phyloP scores from a whole-genome alignment of 139 green algal species.

The Chlorella sp. region DNA sequence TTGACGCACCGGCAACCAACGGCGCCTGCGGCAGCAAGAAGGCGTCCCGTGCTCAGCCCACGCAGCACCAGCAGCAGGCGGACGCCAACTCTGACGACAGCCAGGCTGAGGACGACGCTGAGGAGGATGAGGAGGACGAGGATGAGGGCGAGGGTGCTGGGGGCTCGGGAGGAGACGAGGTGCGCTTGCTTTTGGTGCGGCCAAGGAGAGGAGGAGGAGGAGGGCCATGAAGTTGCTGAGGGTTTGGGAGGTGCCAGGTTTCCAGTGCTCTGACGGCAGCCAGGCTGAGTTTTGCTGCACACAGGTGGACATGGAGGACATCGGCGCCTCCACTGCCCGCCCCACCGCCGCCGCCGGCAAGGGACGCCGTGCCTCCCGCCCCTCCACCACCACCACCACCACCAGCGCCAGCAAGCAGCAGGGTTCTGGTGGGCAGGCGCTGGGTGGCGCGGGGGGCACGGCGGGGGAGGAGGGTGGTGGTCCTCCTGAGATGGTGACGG shows the following conservation, averaged over 20 bases:
- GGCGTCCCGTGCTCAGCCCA: no score
- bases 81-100: background rate
- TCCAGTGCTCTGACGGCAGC: no score
- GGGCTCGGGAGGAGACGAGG: constrained; percentile 13
- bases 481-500: constrained; percentile 62
- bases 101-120: constrained; percentile 2
- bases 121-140: constrained; percentile 11
- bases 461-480: background rate
- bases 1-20: background rate
- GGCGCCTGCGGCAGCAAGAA: background rate
- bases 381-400: background rate
- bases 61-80: no score
- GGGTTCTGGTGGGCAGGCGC: background rate
- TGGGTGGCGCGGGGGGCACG: background rate
- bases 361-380: constrained; percentile 3
- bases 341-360: background rate
- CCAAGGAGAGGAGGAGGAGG: background rate
- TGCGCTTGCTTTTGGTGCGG: background rate
- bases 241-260: no score
- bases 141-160: constrained; percentile 21
- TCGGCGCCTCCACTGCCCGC: constrained; percentile 18
- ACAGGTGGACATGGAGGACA: constrained; percentile 66
- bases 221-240: background rate
- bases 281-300: background rate
- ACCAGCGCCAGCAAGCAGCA: constrained; percentile 7